Conservation (phyloP, 495 filamentous ascomycete genomes). For the Clohesyomyces aquaticus region DNA sequence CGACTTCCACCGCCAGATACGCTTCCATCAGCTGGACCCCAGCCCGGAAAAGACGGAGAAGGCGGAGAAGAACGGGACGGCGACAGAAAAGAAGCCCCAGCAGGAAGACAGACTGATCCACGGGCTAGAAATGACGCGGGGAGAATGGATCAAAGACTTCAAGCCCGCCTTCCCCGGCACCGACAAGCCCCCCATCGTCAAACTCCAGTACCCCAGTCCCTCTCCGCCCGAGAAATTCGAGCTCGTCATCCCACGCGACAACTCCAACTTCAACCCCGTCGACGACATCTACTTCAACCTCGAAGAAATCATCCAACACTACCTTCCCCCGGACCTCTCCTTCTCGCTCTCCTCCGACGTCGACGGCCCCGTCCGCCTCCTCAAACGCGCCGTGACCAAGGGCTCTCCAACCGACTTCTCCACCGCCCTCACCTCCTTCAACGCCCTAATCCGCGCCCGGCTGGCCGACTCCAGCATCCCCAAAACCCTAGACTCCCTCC, state of each 20-base stretch:
- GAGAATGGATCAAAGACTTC: slow-evolving; percentile 33
- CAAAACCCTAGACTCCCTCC: slow-evolving; percentile 66
- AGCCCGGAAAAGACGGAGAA: not conserved
- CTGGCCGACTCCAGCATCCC: slow-evolving; percentile 64
- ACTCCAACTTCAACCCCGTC: slow-evolving; percentile 77
- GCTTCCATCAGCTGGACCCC: slow-evolving; percentile 17
- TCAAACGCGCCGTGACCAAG: slow-evolving; percentile 69
- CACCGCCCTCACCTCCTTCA: slow-evolving; percentile 73
- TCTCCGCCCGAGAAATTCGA: slow-evolving; percentile 58
- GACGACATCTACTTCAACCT: slow-evolving; percentile 83
- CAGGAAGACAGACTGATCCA: slow-evolving; percentile 25
- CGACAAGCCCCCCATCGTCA: slow-evolving; percentile 30
- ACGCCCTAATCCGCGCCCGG: slow-evolving; percentile 50
- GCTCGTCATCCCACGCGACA: slow-evolving; percentile 73
- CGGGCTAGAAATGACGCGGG: slow-evolving; percentile 31
- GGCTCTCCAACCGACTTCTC: slow-evolving; percentile 69
- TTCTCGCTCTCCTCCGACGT: slow-evolving; percentile 71
- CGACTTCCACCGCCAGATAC: slow-evolving; percentile 30
- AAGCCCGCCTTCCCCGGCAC: slow-evolving; percentile 29
- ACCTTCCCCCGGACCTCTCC: slow-evolving; percentile 69
- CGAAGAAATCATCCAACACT: slow-evolving; percentile 70
- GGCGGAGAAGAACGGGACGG: not conserved
- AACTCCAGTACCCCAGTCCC: slow-evolving; percentile 49
- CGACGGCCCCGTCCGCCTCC: slow-evolving; percentile 69
- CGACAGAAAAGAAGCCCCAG: slow-evolving; percentile 7